Conservation (phyloP, 352 stramenopile genomes). For the Phytophthora sansomeana region DNA sequence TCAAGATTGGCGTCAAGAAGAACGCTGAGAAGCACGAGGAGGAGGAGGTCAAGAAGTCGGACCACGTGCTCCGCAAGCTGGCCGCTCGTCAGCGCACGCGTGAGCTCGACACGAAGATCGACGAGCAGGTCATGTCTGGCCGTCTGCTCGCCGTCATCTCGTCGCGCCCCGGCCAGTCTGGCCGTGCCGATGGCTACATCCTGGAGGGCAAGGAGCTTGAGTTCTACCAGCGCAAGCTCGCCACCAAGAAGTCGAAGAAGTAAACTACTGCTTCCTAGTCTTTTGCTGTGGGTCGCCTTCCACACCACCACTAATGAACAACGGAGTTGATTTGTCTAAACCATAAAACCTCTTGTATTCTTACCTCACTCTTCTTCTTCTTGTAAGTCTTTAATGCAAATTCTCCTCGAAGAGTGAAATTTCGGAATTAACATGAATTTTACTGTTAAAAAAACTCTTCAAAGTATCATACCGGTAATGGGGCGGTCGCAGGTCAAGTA, state of each 20-base stretch:
- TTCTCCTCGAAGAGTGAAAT: no score
- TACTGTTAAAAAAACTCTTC: not conserved
- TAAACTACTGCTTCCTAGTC: constrained; percentile 54
- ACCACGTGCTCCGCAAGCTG: constrained; percentile 95
- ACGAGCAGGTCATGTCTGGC: constrained; percentile 97
- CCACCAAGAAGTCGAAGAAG: constrained; percentile 99
- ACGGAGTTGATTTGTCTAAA: constrained; percentile 60
- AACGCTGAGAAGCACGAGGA: constrained; percentile 82
- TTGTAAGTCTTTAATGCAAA: no score
- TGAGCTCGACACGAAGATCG: constrained; percentile 94
- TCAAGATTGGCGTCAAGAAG: constrained; percentile 93
- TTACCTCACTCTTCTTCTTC: not conserved
- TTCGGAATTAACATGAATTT: no score
- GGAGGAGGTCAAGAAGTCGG: constrained; percentile 93
- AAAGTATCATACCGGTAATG: constrained; percentile 48
- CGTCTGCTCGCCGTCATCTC: constrained; percentile 98
- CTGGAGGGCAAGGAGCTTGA: constrained; percentile 99
- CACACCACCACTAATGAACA: constrained; percentile 45
- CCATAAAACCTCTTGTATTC: constrained; percentile 15
- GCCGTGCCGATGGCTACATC: constrained; percentile 98
- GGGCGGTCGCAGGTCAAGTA: constrained; percentile 79
- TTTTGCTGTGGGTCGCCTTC: constrained; percentile 10
- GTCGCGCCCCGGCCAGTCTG: constrained; percentile 98
- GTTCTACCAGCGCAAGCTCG: constrained; percentile 99
- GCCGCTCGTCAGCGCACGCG: constrained; percentile 93